These are phyloP conservation scores for Artomyces pyxidatus DNA, from an alignment of 768 basidiomycete genomes.

Conservation along the genomic window DNA sequence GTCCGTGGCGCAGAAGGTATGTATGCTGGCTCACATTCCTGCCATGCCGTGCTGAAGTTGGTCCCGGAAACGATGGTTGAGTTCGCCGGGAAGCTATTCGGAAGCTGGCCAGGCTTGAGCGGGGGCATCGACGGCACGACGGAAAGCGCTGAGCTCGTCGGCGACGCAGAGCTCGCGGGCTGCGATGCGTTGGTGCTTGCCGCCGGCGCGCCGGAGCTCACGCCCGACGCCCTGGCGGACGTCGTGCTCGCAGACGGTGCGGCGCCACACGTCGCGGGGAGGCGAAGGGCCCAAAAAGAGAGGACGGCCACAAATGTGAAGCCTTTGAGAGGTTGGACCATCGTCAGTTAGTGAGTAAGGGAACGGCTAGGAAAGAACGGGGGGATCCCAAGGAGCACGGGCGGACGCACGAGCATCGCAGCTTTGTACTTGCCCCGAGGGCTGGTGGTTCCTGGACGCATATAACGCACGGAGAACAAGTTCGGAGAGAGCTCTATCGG, in stretches of 20 bases:
- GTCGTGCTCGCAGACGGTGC: neutral
- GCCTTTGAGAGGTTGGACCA: neutral
- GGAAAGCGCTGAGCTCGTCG: neutral
- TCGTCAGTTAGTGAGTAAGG: neutral
- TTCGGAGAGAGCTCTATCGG: neutral
- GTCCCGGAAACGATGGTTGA: neutral
- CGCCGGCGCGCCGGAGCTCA: neutral
- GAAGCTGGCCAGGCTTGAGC: neutral
- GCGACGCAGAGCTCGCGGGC: neutral
- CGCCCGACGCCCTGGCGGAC: neutral
- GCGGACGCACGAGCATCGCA: neutral
- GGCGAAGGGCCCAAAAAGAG: neutral
- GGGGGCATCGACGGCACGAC: neutral
- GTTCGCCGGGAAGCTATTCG: slow-evolving; percentile 8
- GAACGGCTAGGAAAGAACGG: neutral
- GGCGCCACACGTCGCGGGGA: neutral
- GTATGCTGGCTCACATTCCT: slow-evolving; percentile 1
- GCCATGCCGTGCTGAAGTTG: slow-evolving; percentile 5
- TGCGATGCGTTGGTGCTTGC: neutral
- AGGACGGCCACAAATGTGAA: neutral
- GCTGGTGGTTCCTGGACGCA: neutral
- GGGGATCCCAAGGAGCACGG: neutral
- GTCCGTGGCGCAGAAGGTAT: no score
- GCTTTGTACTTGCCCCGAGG: neutral
- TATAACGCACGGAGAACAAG: neutral